Evolutionary conservation across 129 eudicot genomes (phyloP).

Genomic region (Centella asiatica): DNA sequence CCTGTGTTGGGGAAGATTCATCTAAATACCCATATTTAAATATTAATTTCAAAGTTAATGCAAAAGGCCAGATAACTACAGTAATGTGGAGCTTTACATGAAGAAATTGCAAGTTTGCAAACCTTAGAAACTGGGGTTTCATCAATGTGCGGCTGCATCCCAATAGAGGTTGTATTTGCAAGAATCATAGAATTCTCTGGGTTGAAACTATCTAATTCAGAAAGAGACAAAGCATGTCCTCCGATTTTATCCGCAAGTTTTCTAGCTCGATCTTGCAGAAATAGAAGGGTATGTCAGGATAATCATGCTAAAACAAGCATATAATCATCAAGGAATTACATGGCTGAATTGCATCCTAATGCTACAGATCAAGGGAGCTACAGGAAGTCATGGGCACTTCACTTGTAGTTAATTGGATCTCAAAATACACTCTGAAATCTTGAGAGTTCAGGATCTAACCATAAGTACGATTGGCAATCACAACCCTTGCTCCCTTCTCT

Average conservation of each 20-base stretch:
- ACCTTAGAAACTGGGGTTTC: conserved; percentile 91
- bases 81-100: background rate
- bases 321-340: conserved; percentile 19
- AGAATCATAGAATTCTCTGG: conserved; percentile 86
- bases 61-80: background rate
- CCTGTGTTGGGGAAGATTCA: too few relatives aligned
- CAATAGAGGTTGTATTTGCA: conserved; percentile 91
- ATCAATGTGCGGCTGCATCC: conserved; percentile 87
- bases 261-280: conserved; percentile 59
- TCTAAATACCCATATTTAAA: background rate
- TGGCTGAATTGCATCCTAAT: background rate
- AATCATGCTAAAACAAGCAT: conserved; percentile 1
- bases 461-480: conserved; percentile 82
- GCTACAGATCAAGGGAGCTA: background rate
- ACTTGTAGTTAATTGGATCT: conserved; percentile 1
- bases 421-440: background rate
- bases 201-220: conserved; percentile 45
- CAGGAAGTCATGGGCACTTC: conserved; percentile 4
- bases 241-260: conserved; percentile 68
- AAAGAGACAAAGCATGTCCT: conserved; percentile 77
- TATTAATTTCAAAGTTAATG: conserved; percentile 5
- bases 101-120: conserved; percentile 15
- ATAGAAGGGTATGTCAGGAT: background rate
- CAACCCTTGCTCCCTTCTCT: conserved; percentile 93
- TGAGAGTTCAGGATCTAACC: conserved; percentile 37